A percentile compares a stretch with the other conserved stretches of the same genome.
phyloP scores from a whole-genome alignment of 768 basidiomycete genomes.

The Lactarius deliciosus region DNA sequence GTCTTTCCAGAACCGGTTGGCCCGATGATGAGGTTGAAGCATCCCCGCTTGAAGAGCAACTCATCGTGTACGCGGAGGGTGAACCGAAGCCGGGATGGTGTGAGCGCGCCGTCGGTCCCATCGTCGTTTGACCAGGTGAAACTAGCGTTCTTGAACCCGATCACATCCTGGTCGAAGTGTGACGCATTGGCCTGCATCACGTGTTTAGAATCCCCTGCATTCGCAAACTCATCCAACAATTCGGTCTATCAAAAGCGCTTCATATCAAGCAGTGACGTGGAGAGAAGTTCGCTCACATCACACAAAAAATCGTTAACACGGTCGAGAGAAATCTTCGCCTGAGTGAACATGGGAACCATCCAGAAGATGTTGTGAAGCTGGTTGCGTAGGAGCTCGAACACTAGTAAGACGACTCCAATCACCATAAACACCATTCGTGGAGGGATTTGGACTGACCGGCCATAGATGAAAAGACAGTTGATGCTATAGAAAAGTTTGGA shows the following conservation, averaged over 20 bases:
- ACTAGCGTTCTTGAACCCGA: slow-evolving; percentile 53
- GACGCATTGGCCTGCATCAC: slow-evolving; percentile 25
- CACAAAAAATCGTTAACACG: slow-evolving; percentile 43
- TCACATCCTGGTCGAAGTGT: slow-evolving; percentile 29
- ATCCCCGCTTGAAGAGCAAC: slow-evolving; percentile 51
- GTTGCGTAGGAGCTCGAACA: slow-evolving; percentile 43
- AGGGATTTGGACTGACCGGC: slow-evolving; percentile 21
- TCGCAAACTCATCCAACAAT: slow-evolving; percentile 35
- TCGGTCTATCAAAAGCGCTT: slow-evolving; percentile 32
- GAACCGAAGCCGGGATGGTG: slow-evolving; percentile 49
- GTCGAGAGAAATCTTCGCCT: slow-evolving; percentile 41
- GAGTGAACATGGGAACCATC: slow-evolving; percentile 31
- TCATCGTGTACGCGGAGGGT: slow-evolving; percentile 51
- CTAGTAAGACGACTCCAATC: slow-evolving; percentile 27
- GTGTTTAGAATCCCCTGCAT: slow-evolving; percentile 16
- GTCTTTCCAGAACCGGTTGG: slow-evolving; percentile 63
- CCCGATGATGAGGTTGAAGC: slow-evolving; percentile 59
- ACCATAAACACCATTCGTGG: neutral
- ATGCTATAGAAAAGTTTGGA: slow-evolving; percentile 26
- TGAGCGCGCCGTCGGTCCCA: slow-evolving; percentile 33
- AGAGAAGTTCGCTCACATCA: slow-evolving; percentile 29
- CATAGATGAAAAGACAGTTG: slow-evolving; percentile 36
- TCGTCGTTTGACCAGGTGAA: slow-evolving; percentile 53
- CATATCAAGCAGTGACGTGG: slow-evolving; percentile 36
- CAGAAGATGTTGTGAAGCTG: slow-evolving; percentile 34